Base-by-base conservation (phyloP, 1,284 basidiomycete species). In the Phylloporus sp. region DNA sequence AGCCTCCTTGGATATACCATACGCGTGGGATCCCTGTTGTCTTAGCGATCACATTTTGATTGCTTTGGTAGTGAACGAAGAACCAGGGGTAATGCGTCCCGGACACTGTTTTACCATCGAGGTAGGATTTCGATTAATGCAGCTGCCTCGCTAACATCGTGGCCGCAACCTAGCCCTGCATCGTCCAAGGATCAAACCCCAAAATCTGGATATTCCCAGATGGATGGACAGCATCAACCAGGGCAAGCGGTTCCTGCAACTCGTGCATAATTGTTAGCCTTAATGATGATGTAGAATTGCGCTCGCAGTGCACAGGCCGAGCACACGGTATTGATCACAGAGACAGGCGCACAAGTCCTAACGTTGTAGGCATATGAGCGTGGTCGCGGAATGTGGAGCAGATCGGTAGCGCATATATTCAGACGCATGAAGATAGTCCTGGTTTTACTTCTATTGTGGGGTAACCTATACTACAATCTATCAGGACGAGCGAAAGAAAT, bases 101-200 rank as follows among this genome's bases (percentile, higher is more conserved):
- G 94, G 94, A 0, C 88, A 96, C 75, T 94, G 92, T 72, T 96
- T 96, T 71, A 96, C 94, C 0, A 94, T 96, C 56, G 94, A 93
- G 83, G 92, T 90, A 62, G 74, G 59, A 26, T 60, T 65, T 56
- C 6, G 31, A 37, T 29, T 46, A 22, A 24, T 12, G 29, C 10
- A 10, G 8, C 37, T 29, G 22, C 51, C 44, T 28, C 15, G 49
- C 49, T 54, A 22, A 56, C 39, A 49, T 40, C 22, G 26, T 44
- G 8, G 34, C 26, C 12, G 28, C 22, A 46, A 29, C 40, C 13
- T 64, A 95, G 88, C 94, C 94, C 7, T 84, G 84, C 51, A 80
- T 96, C 29, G 83, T 95, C 7, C 90, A 94, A 77, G 94, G 94
- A 7, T 76, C 76, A 2, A 81, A 91, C 61, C 82, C 91, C 0